Conservation (phyloP, 768 basidiomycete species). For the Suillus fuscotomentosus region DNA sequence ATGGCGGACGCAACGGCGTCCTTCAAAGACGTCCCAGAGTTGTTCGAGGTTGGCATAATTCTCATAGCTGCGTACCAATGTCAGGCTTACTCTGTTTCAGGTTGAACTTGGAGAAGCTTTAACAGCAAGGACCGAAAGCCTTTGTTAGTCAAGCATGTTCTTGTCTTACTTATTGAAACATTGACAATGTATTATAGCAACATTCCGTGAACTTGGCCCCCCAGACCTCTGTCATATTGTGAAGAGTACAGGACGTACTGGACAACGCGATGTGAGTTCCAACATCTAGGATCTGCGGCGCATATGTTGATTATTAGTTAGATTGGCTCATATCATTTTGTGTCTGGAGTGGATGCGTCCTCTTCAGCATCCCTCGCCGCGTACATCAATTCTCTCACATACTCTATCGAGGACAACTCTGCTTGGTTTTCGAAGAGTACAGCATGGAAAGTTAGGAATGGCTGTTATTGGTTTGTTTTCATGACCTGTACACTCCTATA, state of each 20-base stretch:
- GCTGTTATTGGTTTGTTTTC: constrained; percentile 79
- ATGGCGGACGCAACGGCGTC: constrained; percentile 60
- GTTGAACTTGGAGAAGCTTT: constrained; percentile 90
- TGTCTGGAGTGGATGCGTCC: constrained; percentile 98
- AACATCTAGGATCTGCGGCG: constrained; percentile 1
- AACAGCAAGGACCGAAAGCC: constrained; percentile 85
- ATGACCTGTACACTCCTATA: not conserved
- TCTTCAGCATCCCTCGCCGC: constrained; percentile 97
- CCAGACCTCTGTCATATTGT: constrained; percentile 96
- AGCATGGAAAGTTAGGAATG: constrained; percentile 88
- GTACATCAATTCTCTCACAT: constrained; percentile 98
- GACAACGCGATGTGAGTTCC: constrained; percentile 79
- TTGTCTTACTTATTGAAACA: not conserved
- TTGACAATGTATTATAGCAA: constrained; percentile 49
- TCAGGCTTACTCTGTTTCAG: constrained; percentile 34
- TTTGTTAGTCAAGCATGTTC: constrained; percentile 56
- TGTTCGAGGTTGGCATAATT: constrained; percentile 75
- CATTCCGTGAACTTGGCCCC: constrained; percentile 95
- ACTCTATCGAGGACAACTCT: constrained; percentile 85
- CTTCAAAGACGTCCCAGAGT: constrained; percentile 93
- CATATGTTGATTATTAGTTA: constrained; percentile 26
- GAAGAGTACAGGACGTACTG: constrained; percentile 82
- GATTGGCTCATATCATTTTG: constrained; percentile 96
- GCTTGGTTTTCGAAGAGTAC: constrained; percentile 90
- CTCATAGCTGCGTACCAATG: not conserved